phyloP scores from a whole-genome alignment of 345 rosid genomes.

The Eutrema japonicum region DNA sequence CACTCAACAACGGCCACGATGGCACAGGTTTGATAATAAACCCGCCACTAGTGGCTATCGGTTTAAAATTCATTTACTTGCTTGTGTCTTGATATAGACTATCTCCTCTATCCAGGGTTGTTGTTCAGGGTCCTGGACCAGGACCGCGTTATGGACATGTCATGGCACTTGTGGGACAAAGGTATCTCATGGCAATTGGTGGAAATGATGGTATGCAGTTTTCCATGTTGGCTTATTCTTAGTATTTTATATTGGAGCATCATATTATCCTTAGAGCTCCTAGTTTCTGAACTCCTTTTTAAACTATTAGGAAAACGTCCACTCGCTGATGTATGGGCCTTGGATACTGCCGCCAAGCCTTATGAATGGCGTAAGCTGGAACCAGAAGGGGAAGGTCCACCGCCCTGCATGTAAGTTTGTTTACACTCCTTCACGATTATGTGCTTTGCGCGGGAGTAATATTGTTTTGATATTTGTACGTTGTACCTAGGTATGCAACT shows the following conservation, averaged over 20 bases:
- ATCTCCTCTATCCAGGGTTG: slow-evolving; percentile 61
- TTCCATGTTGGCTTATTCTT: slow-evolving; percentile 9
- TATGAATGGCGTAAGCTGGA: slow-evolving; percentile 97
- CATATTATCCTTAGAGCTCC: slow-evolving; percentile 9
- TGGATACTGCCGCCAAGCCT: slow-evolving; percentile 97
- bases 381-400: slow-evolving; percentile 98
- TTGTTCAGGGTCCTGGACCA: slow-evolving; percentile 96
- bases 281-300: slow-evolving; percentile 22
- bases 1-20: slow-evolving; percentile 86
- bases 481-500: slow-evolving; percentile 79
- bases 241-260: slow-evolving; percentile 12
- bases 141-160: slow-evolving; percentile 97
- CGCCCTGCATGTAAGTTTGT: slow-evolving; percentile 82
- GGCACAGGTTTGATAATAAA: slow-evolving; percentile 70
- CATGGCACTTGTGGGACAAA: slow-evolving; percentile 95
- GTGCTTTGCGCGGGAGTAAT: slow-evolving; percentile 23
- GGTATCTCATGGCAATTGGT: slow-evolving; percentile 96
- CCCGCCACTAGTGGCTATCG: slow-evolving; percentile 13
- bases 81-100: slow-evolving; percentile 38
- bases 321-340: slow-evolving; percentile 95
- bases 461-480: slow-evolving; percentile 22
- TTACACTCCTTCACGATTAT: slow-evolving; percentile 26
- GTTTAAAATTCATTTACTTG: neutral
- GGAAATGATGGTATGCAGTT: slow-evolving; percentile 83
- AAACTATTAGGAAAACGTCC: slow-evolving; percentile 78